Evolutionary conservation across 2,329 filamentous ascomycete species (phyloP).

Genomic region (Pestalotiopsis fici): DNA sequence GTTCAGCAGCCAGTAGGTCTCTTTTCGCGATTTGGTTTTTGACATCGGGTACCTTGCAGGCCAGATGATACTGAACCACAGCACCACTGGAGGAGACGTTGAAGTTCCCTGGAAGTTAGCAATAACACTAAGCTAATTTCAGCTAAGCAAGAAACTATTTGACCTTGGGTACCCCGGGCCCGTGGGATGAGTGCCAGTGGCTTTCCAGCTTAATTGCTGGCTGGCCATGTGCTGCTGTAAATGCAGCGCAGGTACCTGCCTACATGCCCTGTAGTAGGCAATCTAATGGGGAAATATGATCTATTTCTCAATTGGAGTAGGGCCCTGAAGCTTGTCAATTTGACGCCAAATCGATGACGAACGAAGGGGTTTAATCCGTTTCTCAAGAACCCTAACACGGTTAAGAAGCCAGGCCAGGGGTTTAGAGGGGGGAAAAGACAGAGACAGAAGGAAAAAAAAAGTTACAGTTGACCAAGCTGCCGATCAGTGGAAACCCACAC

Average conservation of each 20-base stretch:
- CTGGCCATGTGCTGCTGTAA: neutral
- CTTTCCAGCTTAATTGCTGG: neutral
- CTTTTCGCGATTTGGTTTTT: neutral
- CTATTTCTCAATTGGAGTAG: neutral
- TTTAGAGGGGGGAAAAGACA: neutral
- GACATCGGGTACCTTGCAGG: neutral
- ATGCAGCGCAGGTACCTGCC: no score
- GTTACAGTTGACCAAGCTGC: neutral
- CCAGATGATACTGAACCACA: neutral
- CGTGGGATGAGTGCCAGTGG: neutral
- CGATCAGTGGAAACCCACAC: neutral
- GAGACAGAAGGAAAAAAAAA: neutral
- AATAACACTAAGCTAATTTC: neutral
- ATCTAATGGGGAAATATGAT: neutral
- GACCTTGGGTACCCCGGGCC: neutral
- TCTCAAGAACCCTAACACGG: neutral
- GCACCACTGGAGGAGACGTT: neutral
- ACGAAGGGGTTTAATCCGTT: neutral
- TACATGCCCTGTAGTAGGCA: neutral
- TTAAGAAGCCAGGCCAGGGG: neutral
- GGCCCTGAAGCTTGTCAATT: neutral
- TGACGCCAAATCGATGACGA: neutral
- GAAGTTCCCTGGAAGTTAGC: neutral
- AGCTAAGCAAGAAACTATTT: neutral
- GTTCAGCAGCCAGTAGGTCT: no score